Base-by-base conservation (phyloP, 148 eudicot genomes). In the Salicornia ramosissima region DNA sequence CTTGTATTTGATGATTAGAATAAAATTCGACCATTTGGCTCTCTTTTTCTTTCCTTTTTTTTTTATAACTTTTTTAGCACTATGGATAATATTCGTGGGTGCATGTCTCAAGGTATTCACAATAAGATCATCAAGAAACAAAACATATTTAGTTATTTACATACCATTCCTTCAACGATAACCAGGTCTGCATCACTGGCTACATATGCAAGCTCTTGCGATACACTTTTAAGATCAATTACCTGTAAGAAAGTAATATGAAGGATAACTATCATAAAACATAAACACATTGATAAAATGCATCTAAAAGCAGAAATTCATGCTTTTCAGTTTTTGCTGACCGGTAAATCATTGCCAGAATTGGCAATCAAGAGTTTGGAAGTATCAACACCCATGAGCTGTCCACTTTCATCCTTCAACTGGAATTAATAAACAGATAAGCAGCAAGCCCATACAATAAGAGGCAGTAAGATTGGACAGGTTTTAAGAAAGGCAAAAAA, bases 301-400 rank as follows among this genome's bases (percentile, higher is more conserved):
- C 65, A 40, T 18, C 67, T 42, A 30, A 25, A 73, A 28, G 33
- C 15, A 24, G 63, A 57, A 21, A 25, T 59, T 14, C 7, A 45
- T 56, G 46, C n/a, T 68, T 77, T 42, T 65, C 39, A 79, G n/a
- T n/a, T n/a, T n/a, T n/a, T n/a, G n/a, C 96, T 83, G 64, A 95
- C 99, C 86, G 99, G 99, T 58, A 95, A 87, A 84, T 95, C 99
- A 77, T 87, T 95, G 75, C 97, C 99, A 68, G 99, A 95, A 79
- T 89, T 95, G 65, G 86, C 97, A 74, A 91, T 82, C 68, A 94
- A 80, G 46, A 94, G 93, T 63, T 94, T 89, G 57, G 88, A 83
- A 51, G 85, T 63, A 78, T 94, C 96, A 77, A 94, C 91, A 33
- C 96, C 98, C 69, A 77, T 77, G 78, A 94, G 96, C 79, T 81